phyloP scores from a whole-genome alignment of 2,329 filamentous ascomycete species.

The Aspergillus uvarum region DNA sequence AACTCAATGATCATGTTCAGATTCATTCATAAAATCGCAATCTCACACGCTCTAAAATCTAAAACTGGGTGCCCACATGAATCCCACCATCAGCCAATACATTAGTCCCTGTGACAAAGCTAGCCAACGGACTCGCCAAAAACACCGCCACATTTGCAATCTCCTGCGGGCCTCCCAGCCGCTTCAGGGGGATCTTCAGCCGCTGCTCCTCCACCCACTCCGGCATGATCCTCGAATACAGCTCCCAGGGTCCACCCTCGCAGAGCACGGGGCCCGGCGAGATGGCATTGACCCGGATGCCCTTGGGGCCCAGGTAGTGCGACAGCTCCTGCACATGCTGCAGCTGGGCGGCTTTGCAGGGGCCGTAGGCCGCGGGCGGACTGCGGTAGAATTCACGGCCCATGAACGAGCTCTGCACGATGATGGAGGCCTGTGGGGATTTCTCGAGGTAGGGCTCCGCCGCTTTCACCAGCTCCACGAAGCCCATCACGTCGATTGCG shows the following conservation, averaged over 20 bases:
- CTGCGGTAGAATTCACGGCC: slow-evolving; percentile 24
- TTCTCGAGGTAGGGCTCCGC: slow-evolving; percentile 16
- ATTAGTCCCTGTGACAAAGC: slow-evolving; percentile 18
- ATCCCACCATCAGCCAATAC: slow-evolving; percentile 21
- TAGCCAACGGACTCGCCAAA: slow-evolving; percentile 22
- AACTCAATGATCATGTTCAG: too few species aligned
- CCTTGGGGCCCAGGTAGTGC: slow-evolving; percentile 23
- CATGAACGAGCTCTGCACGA: slow-evolving; percentile 23
- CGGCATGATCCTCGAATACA: slow-evolving; percentile 9
- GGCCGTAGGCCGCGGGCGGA: slow-evolving; percentile 22
- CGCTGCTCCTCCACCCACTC: slow-evolving; percentile 23
- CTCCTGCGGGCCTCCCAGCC: slow-evolving; percentile 22
- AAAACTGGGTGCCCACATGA: slow-evolving; percentile 1
- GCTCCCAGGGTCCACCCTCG: slow-evolving; percentile 18
- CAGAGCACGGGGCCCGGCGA: slow-evolving; percentile 26
- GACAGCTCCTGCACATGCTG: slow-evolving; percentile 26
- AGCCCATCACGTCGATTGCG: slow-evolving; percentile 21
- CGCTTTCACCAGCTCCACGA: slow-evolving; percentile 19
- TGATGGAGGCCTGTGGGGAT: slow-evolving; percentile 19
- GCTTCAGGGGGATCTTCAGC: slow-evolving; percentile 18
- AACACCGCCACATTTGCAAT: slow-evolving; percentile 27
- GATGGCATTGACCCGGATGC: slow-evolving; percentile 32
- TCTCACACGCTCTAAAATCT: too few species aligned
- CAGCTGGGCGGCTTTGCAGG: slow-evolving; percentile 24
- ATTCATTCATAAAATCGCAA: too few species aligned